Evolutionary conservation across 805 yeast species (phyloP), one percentile per base, ranked within the genome.

Genomic region (Komagataella populi): DNA sequence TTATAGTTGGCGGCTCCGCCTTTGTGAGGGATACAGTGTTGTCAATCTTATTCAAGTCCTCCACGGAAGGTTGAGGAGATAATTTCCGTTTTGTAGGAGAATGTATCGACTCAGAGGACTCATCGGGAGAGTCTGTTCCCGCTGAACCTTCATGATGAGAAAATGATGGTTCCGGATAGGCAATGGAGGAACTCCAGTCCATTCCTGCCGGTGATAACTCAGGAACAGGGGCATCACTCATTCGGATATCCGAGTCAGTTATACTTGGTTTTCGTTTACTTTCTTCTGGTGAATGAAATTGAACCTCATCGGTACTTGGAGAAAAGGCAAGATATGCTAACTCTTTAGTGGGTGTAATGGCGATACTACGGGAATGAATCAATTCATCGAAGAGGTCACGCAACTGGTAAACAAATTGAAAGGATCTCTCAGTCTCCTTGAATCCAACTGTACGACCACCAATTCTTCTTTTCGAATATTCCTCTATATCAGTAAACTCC

Each of bases 251-350:
- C 47, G 39, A 30, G 10, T 30, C 39, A 30, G 39, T 30, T 30
- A 30, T 30, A 30, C 39, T 30, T 30, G 39, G 39, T 8, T 6
- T 30, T 30, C 14, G n/a, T 30, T 30, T 30, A 4, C 14, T 14
- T 8, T 10, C 39, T 30, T 30, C 39, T 30, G 39, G 39, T 8
- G 14, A 58, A 45, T 70, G 75, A 62, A 83, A 81, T 44, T 76
- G 78, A 24, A 85, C 90, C 24, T 78, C 81, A 48, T 78, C 78
- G 20, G 81, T 78, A 46, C 82, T 74, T 1, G 89, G 89, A 47
- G 85, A 75, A 55, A 93, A 84, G 1, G 97, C 93, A 57, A 93
- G 71, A 61, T 85, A 91, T 0, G 96, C 96, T 55, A 93, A 70
- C 55, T 88, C 95, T 58, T 80, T 81, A 30, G 79, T 77, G 0